Conservation (phyloP, 2,329 filamentous ascomycete genomes). For the Aureobasidium sp. region DNA sequence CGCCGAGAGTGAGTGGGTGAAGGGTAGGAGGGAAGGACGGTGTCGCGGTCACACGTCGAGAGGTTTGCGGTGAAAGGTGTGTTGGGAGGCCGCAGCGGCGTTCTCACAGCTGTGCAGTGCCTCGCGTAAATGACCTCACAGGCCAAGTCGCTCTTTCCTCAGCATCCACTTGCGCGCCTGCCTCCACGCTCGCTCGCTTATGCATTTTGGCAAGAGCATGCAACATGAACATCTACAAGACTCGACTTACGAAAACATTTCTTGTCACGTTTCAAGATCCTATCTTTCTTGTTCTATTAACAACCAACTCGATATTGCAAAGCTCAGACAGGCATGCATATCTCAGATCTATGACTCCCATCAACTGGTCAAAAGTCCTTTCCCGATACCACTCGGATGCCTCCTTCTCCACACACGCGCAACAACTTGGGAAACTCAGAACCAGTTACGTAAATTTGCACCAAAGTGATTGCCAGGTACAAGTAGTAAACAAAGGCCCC, state of each 20-base stretch:
- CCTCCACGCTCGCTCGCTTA: not conserved
- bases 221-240: not conserved
- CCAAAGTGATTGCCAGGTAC: not conserved
- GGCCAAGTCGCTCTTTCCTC: not conserved
- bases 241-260: not conserved
- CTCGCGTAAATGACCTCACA: not conserved
- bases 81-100: not conserved
- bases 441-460: not conserved
- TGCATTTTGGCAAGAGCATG: not conserved
- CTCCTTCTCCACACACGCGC: not conserved
- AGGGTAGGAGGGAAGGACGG: not conserved
- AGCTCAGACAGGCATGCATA: not conserved
- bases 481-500: slow-evolving; percentile 5
- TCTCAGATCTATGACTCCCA: not conserved
- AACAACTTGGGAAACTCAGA: not conserved
- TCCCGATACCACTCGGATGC: slow-evolving; percentile 1
- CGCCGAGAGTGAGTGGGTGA: not conserved
- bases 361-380: slow-evolving; percentile 8
- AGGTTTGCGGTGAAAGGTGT: slow-evolving; percentile 8
- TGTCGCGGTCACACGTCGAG: slow-evolving; percentile 10
- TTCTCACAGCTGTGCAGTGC: not conserved
- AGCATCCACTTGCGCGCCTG: not conserved
- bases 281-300: not conserved
- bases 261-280: not conserved
- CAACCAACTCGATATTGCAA: not conserved